These are phyloP conservation scores for Isabelozyma gotoi DNA, from an alignment of 805 yeast species.

Conservation along the genomic window DNA sequence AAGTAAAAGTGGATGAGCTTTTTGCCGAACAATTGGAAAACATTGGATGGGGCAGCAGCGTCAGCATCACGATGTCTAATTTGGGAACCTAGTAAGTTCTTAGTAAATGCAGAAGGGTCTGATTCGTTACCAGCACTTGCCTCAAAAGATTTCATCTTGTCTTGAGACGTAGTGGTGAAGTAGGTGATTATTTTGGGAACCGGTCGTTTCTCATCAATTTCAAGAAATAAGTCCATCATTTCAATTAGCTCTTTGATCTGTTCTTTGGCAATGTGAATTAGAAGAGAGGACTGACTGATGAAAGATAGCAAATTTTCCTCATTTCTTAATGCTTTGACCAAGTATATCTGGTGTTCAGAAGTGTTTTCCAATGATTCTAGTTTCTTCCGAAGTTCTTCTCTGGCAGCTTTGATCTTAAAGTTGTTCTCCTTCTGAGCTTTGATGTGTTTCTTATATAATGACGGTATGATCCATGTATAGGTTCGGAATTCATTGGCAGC, in stretches of 20 bases:
- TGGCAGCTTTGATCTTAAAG: conserved; percentile 10
- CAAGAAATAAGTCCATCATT: conserved; percentile 17
- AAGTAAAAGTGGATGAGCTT: conserved; percentile 13
- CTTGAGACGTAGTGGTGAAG: conserved; percentile 8
- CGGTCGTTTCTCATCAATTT: conserved; percentile 21
- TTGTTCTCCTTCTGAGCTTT: conserved; percentile 14
- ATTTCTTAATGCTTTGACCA: conserved; percentile 6
- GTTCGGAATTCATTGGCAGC: conserved; percentile 28
- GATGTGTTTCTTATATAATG: conserved; percentile 7
- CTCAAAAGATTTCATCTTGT: conserved; percentile 4
- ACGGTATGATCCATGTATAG: conserved; percentile 14
- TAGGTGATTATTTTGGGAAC: conserved; percentile 14
- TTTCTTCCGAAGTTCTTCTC: conserved; percentile 2
- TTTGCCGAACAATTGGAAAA: conserved; percentile 19
- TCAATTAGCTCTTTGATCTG: conserved; percentile 12
- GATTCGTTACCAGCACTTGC: neutral
- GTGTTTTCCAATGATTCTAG: conserved; percentile 2
- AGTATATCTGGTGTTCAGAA: neutral
- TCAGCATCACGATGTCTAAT: conserved; percentile 24
- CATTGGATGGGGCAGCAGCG: conserved; percentile 21
- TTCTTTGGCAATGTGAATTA: conserved; percentile 16
- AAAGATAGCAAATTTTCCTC: conserved; percentile 25
- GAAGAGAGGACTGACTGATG: conserved; percentile 22
- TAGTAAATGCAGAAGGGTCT: conserved; percentile 6
- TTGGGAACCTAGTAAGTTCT: conserved; percentile 6